Base-by-base conservation (phyloP, 2,329 filamentous ascomycete genomes). In the Xylariaceae sp. region DNA sequence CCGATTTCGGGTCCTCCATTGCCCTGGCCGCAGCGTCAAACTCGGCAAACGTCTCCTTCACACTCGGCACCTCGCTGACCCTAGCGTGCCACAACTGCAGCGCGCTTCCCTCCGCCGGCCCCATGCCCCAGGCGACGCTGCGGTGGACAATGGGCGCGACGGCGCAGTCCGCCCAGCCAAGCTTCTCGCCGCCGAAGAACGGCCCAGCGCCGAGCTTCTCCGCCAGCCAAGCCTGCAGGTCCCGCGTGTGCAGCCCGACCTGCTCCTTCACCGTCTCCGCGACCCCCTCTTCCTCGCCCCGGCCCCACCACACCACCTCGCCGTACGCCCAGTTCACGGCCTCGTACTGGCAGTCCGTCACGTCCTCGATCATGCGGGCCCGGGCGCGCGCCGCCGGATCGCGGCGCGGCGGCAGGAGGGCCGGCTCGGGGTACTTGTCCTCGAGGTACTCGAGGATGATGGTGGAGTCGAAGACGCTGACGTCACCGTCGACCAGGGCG, bases 361-460 rank as follows among this genome's bases (percentile, higher is more conserved):
- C 31, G 31, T 33, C 31, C 17, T 33, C 31, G 31, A 33, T 13
- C 31, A 33, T 33, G 31, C 31, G 31, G 17, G 31, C 31, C 7
- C 31, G 31, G n/a, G 31, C 31, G n/a, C 31, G 13, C 31, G 31
- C 31, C 7, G 31, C 31, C 6, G 31, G 31, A 13, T 33, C 31
- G 31, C 7, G 7, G 31, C 31, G 31, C 31, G 31, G 31, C 31
- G 31, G 31, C 7, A 33, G 31, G n/a, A 18, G 31, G 6, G 13
- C 17, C n/a, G 17, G 31, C 6, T 6, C 6, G 17, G 31, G n/a
- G 31, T 33, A 13, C 31, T 33, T 33, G 31, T 33, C 31, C 31
- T 33, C 31, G 31, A 33, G 31, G 17, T 33, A 33, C 31, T 33
- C 31, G 31, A 33, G 31, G 31, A 33, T 33, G 31, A 33, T 33